Conservation (phyloP, 2,329 filamentous ascomycete species). For the Fusarium continuum region DNA sequence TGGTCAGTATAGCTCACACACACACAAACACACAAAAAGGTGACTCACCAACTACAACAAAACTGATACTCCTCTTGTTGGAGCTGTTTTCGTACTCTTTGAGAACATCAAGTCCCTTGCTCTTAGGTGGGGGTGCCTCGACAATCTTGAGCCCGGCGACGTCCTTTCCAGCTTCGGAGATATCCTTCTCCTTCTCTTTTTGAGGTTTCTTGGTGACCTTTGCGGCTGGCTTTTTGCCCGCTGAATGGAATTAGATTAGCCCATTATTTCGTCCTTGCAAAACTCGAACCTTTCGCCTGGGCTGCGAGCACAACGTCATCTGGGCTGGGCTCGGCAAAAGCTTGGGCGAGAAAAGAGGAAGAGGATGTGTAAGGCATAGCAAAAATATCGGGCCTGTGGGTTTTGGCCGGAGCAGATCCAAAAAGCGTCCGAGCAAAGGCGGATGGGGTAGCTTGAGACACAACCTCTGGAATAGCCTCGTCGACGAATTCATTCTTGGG, state of each 20-base stretch:
- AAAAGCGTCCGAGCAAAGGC: constrained; percentile 65
- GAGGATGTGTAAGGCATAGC: constrained; percentile 62
- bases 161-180: constrained; percentile 39
- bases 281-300: constrained; percentile 86
- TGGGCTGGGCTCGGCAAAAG: constrained; percentile 87
- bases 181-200: constrained; percentile 53
- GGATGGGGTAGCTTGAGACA: constrained; percentile 54
- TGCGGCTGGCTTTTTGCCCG: constrained; percentile 59
- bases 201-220: constrained; percentile 53
- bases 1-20: constrained; percentile 25
- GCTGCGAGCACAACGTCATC: constrained; percentile 89
- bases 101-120: constrained; percentile 85
- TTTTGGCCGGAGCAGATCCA: constrained; percentile 51
- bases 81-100: constrained; percentile 80
- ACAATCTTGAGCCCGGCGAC: constrained; percentile 54
- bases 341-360: constrained; percentile 61
- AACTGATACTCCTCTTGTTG: constrained; percentile 83
- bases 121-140: constrained; percentile 67
- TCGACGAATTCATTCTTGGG: neutral
- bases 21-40: no score
- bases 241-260: constrained; percentile 64
- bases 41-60: constrained; percentile 85
- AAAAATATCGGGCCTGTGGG: constrained; percentile 47
- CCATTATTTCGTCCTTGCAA: constrained; percentile 59
- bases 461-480: constrained; percentile 1